Conservation (phyloP, 345 rosid species). For the Garcia nutans region DNA sequence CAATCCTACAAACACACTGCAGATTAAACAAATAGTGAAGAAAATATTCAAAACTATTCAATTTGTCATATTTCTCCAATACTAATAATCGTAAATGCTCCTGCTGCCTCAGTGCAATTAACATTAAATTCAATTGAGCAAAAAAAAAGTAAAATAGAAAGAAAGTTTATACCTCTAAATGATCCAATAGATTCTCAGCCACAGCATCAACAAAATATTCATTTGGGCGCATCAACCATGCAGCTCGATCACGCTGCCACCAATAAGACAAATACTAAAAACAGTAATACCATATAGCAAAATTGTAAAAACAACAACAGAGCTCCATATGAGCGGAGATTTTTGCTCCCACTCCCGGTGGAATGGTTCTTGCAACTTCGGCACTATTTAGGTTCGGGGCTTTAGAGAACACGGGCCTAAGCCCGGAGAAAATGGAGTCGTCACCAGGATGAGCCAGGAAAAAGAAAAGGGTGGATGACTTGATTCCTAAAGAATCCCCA, state of each 20-base stretch:
- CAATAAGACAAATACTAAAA: conserved; percentile 7
- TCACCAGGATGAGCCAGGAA: too few species aligned
- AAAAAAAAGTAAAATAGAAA: neutral
- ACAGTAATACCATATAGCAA: neutral
- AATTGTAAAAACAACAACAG: neutral
- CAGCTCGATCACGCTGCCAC: conserved; percentile 92
- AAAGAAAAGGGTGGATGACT: too few species aligned
- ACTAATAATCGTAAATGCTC: too few species aligned
- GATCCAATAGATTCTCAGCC: conserved; percentile 86
- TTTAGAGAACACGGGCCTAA: too few species aligned
- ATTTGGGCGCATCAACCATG: conserved; percentile 69
- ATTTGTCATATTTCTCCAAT: neutral
- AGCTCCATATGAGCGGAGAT: too few species aligned
- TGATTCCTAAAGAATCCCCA: too few species aligned
- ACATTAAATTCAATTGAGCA: neutral
- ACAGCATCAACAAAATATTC: conserved; percentile 81
- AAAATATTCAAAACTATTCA: neutral
- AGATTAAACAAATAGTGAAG: neutral
- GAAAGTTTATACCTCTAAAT: conserved; percentile 59
- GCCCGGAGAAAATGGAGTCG: too few species aligned
- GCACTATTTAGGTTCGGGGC: too few species aligned
- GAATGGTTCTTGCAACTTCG: too few species aligned
- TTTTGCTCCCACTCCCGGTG: too few species aligned
- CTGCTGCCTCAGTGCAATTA: neutral
- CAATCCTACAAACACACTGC: conserved; percentile 56